Evolutionary conservation across 768 basidiomycete genomes (phyloP).

Genomic region (Pleurotus salmoneostramineus): DNA sequence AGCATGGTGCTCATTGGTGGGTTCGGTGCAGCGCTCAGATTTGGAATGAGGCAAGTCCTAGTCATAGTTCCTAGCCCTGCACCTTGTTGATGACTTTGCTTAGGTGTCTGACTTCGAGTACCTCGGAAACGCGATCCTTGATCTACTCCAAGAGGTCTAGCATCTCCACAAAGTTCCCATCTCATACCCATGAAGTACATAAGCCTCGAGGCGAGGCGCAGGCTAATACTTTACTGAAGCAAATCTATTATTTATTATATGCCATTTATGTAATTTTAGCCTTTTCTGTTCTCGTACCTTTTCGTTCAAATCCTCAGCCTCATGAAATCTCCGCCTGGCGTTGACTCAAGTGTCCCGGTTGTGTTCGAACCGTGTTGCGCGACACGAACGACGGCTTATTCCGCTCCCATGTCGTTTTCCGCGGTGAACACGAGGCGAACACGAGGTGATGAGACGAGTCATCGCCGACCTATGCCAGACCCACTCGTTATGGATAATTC

Average conservation of each 20-base stretch:
- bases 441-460: not conserved
- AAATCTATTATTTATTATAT: too few relatives aligned
- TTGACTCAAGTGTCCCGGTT: too few relatives aligned
- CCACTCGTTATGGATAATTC: not conserved
- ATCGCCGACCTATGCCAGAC: not conserved
- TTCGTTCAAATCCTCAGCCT: too few relatives aligned
- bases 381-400: too few relatives aligned
- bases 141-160: not conserved
- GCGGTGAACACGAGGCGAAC: not conserved
- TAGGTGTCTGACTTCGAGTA: constrained; percentile 16
- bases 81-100: not conserved
- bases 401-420: too few relatives aligned
- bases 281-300: too few relatives aligned
- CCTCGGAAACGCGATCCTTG: constrained; percentile 9
- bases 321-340: too few relatives aligned
- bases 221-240: too few relatives aligned
- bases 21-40: constrained; percentile 35
- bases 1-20: constrained; percentile 37
- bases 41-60: constrained; percentile 29
- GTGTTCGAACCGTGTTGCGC: too few relatives aligned
- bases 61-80: not conserved
- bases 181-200: not conserved
- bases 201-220: not conserved
- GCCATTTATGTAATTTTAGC: too few relatives aligned
- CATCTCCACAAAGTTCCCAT: not conserved